A percentile compares a stretch with the other conserved stretches of the same genome.
phyloP scores from a whole-genome alignment of 257 asterid species.

The Prunella vulgaris region DNA sequence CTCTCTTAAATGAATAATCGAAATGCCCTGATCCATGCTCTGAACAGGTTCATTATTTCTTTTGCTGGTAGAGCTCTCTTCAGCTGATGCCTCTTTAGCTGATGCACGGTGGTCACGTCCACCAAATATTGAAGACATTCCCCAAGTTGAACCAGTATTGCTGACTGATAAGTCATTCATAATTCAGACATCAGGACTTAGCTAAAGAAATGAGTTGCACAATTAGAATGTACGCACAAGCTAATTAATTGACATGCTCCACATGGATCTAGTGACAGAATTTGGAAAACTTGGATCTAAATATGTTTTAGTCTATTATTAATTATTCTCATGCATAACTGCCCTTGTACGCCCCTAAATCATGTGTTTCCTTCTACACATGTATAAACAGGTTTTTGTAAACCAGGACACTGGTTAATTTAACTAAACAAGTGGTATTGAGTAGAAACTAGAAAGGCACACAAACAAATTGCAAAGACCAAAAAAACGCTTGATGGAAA shows the following conservation, averaged over 20 bases:
- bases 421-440: background rate
- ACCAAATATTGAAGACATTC: conserved; percentile 85
- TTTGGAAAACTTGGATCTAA: background rate
- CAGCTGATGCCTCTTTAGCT: conserved; percentile 50
- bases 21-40: conserved; percentile 44
- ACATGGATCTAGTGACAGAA: background rate
- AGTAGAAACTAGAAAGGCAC: background rate
- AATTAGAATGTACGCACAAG: conserved; percentile 6
- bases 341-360: background rate
- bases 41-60: conserved; percentile 51
- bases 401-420: background rate
- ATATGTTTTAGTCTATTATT: background rate
- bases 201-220: background rate
- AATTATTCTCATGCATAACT: background rate
- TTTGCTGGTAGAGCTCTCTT: conserved; percentile 52
- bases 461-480: background rate
- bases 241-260: background rate
- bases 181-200: conserved; percentile 7
- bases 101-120: conserved; percentile 48
- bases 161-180: conserved; percentile 33
- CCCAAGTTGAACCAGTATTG: conserved; percentile 65
- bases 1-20: conserved; percentile 83
- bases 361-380: background rate
- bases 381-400: conserved; percentile 8
- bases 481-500: background rate